These are phyloP conservation scores for Diaporthe helianthi DNA, from an alignment of 2,329 filamentous ascomycete genomes.

Conservation along the genomic window DNA sequence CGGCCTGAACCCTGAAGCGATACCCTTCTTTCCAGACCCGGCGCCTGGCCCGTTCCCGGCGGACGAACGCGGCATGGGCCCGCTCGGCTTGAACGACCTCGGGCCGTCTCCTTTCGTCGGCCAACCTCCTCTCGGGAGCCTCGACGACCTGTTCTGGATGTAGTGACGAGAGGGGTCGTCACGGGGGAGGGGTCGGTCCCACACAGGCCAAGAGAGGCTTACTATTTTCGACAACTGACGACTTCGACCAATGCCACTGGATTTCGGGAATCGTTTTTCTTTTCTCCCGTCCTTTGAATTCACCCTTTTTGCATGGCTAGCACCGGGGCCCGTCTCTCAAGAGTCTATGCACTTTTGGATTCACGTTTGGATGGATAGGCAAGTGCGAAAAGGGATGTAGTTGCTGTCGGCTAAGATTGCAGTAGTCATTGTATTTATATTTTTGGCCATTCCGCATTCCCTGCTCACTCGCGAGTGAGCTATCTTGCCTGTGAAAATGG, in stretches of 20 bases:
- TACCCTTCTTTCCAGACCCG: not conserved
- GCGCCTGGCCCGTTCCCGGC: not conserved
- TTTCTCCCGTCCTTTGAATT: not conserved
- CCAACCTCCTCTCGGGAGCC: not conserved
- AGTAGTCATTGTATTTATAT: not conserved
- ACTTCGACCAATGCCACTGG: slow-evolving; percentile 6
- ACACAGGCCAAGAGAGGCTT: not conserved
- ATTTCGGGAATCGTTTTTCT: not conserved
- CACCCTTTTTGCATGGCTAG: not conserved
- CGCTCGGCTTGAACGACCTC: not conserved
- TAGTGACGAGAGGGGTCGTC: not conserved
- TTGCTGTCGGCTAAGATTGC: not conserved
- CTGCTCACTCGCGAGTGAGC: not conserved
- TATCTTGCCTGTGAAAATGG: not conserved
- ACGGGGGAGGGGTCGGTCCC: not conserved
- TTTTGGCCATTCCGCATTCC: too few species aligned
- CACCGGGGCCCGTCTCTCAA: not conserved
- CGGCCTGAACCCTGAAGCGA: not conserved
- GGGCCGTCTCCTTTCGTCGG: not conserved
- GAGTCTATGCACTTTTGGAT: not conserved
- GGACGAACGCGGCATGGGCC: not conserved
- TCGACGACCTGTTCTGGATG: not conserved
- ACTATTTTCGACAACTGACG: not conserved
- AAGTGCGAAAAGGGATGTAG: not conserved
- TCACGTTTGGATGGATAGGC: not conserved